Evolutionary conservation across 148 eudicot genomes (phyloP).

Genomic region (Selenicereus undatus): DNA sequence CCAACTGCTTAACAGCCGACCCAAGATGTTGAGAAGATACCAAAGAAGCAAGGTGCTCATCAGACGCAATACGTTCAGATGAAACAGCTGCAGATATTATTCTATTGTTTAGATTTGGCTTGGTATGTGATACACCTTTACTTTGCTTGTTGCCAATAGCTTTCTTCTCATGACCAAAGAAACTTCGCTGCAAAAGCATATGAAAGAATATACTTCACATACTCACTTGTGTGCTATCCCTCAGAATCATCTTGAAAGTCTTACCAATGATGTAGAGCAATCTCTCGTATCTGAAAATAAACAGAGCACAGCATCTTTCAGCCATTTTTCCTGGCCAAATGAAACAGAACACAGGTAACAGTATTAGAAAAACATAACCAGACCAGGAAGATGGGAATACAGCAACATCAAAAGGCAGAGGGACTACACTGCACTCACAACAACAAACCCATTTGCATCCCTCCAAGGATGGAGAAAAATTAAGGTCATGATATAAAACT

Average conservation of each 20-base stretch:
- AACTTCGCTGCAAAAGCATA: conserved; percentile 52
- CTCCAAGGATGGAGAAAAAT: neutral
- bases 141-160: conserved; percentile 47
- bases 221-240: neutral
- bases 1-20: conserved; percentile 74
- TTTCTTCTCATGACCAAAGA: conserved; percentile 62
- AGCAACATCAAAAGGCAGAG: neutral
- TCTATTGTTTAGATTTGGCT: conserved; percentile 44
- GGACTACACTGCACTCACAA: neutral
- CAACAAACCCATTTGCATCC: neutral
- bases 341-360: neutral
- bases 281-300: conserved; percentile 78
- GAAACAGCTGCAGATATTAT: conserved; percentile 47
- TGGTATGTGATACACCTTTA: conserved; percentile 37
- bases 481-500: neutral
- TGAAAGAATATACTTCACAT: conserved; percentile 13
- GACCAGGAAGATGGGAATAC: neutral
- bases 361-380: neutral
- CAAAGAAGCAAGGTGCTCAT: conserved; percentile 44
- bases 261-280: conserved; percentile 84
- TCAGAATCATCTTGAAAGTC: conserved; percentile 21
- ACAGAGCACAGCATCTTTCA: conserved; percentile 54
- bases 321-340: conserved; percentile 58
- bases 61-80: conserved; percentile 52
- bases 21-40: conserved; percentile 69